Percentiles rank a stretch among this genome's conserved stretches.
These are phyloP conservation scores for Phytopythium ostracodes DNA, from an alignment of 352 stramenopile species.

Conservation along the genomic window DNA sequence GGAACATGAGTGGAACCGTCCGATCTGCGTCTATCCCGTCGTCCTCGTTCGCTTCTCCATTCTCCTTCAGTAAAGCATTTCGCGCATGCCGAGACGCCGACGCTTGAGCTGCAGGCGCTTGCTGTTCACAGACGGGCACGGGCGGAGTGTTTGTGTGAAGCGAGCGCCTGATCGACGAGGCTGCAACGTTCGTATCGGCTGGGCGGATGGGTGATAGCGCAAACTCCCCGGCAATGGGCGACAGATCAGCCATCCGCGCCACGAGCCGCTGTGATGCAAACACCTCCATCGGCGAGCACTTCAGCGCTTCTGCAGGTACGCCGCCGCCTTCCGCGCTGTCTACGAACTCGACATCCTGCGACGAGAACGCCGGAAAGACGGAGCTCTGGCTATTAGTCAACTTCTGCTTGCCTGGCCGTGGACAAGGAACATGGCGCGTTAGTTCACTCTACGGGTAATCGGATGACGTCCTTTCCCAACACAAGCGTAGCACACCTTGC, in stretches of 20 bases:
- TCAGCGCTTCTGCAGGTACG: neutral
- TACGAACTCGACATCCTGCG: conserved; percentile 39
- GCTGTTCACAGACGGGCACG: neutral
- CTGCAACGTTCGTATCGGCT: neutral
- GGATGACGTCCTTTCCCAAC: neutral
- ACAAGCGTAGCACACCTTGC: conserved; percentile 2
- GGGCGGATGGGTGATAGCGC: conserved; percentile 3
- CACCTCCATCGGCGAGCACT: conserved; percentile 6
- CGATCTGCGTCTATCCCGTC: neutral
- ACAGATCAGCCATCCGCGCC: conserved; percentile 46
- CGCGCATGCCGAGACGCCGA: too few species aligned
- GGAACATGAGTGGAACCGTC: neutral
- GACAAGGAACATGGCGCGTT: neutral
- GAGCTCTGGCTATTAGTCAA: conserved; percentile 17
- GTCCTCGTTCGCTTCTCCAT: neutral
- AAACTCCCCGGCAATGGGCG: conserved; percentile 42
- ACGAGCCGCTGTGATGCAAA: conserved; percentile 53
- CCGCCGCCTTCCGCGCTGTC: conserved; percentile 3
- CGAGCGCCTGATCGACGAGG: neutral
- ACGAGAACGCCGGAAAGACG: conserved; percentile 54
- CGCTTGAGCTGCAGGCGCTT: neutral
- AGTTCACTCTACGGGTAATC: neutral
- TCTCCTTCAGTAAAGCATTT: too few species aligned
- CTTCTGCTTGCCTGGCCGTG: neutral
- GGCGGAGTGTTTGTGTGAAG: neutral